Conservation (phyloP, 768 basidiomycete genomes). For the Auriscalpium orientale region DNA sequence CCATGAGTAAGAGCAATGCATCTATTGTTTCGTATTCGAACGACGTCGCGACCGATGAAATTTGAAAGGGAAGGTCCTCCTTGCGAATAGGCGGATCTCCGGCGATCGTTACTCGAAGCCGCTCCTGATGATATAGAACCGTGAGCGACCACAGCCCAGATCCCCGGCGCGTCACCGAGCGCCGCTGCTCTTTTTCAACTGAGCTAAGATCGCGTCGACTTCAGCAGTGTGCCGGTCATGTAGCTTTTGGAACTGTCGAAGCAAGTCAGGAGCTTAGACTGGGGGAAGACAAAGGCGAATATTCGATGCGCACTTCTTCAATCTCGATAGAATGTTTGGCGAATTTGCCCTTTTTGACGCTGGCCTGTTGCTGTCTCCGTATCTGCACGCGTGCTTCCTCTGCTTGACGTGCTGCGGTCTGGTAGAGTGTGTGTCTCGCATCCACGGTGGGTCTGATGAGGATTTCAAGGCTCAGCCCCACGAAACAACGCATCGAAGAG, state of each 20-base stretch:
- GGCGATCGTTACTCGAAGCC: no score
- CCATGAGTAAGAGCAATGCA: no score
- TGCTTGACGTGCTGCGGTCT: slow-evolving; percentile 51
- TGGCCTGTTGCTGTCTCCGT: slow-evolving; percentile 59
- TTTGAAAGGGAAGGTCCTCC: no score
- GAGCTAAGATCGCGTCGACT: slow-evolving; percentile 56
- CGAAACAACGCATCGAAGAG: neutral
- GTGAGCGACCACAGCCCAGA: no score
- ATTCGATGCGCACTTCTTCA: slow-evolving; percentile 48
- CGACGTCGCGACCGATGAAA: no score
- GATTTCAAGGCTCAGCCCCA: neutral
- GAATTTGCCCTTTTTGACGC: slow-evolving; percentile 62
- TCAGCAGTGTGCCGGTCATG: slow-evolving; percentile 54
- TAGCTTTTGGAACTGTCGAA: slow-evolving; percentile 64
- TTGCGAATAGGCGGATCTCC: no score
- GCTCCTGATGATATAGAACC: no score
- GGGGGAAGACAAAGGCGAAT: neutral
- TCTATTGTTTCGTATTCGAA: no score
- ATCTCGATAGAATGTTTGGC: slow-evolving; percentile 61
- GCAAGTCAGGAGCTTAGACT: neutral
- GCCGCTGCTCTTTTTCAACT: slow-evolving; percentile 51
- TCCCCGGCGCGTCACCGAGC: neutral
- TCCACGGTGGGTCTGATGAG: slow-evolving; percentile 66
- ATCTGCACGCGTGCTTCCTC: slow-evolving; percentile 74
- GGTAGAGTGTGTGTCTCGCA: slow-evolving; percentile 48